Evolutionary conservation across 306 rosid species (phyloP).

Genomic region (Acacia confusa): DNA sequence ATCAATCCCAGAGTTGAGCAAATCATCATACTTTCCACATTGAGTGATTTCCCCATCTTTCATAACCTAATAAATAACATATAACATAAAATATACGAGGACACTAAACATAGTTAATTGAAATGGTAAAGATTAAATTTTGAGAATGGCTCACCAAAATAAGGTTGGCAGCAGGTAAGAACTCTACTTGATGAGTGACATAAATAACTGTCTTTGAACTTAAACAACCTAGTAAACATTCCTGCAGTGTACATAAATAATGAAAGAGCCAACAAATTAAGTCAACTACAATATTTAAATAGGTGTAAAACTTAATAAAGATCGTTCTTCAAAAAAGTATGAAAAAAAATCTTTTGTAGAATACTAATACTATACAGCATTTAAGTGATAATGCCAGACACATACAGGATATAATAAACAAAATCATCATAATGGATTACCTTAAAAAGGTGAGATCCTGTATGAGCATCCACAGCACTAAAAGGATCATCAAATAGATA

Average conservation of each 20-base stretch:
- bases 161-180: slow-evolving; percentile 67
- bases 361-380: background rate
- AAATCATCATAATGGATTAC: background rate
- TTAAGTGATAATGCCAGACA: no score
- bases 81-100: background rate
- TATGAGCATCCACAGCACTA: slow-evolving; percentile 73
- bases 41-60: slow-evolving; percentile 76
- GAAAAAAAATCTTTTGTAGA: background rate
- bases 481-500: slow-evolving; percentile 73
- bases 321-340: background rate
- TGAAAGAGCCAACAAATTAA: background rate
- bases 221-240: slow-evolving; percentile 59
- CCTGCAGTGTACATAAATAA: slow-evolving; percentile 41
- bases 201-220: slow-evolving; percentile 67
- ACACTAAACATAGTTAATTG: background rate
- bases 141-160: slow-evolving; percentile 51
- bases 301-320: background rate
- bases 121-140: background rate
- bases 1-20: slow-evolving; percentile 66
- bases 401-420: no score
- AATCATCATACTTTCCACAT: slow-evolving; percentile 69
- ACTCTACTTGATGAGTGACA: slow-evolving; percentile 84
- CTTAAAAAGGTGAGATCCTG: slow-evolving; percentile 67
- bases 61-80: slow-evolving; percentile 59
- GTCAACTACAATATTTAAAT: background rate